Base-by-base conservation (phyloP, 164 flowering plant genomes). In the Magnolia changhungtana region DNA sequence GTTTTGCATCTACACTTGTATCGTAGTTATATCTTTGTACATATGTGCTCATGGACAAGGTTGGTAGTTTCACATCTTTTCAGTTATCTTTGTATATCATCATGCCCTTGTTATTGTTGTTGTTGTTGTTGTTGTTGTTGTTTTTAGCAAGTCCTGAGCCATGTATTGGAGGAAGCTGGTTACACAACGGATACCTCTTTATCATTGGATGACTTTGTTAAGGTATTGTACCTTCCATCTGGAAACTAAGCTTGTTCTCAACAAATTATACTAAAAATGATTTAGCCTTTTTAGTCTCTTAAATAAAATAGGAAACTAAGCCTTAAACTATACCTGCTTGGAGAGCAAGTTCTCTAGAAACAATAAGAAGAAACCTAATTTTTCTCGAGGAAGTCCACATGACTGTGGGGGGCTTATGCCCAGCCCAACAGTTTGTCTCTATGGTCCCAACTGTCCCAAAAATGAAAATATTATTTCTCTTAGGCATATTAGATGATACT, bases 91-190 rank as follows among this genome's bases (percentile, higher is more conserved):
- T 37, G 45, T 37, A 37, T 37, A 37, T 37, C 45, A 37, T 37
- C 45, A 4, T 61, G 1, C 19, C 18, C 20, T 61, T 18, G 18
- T 8, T 61, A 6, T 19, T 8, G 20, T 24, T 24, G 1, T 67
- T 37, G 9, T 72, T 52, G 4, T 59, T 20, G 21, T 76, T 21
- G 20, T 27, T 69, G 4, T 71, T 69, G 7, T 45, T 3, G 61
- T 18, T 80, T 85, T 79, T 80, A 94, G 96, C 78, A 86, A 86
- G 93, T 92, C 51, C 77, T 92, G 83, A 83, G 75, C 81, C 89
- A 86, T 78, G 86, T 94, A 18, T 75, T 91, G 86, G 80, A 84
- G 69, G 98, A 95, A 83, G 90, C 95, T 64, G 97, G 97, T 74
- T 91, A 89, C 80, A 72, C 91, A 61, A 87, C 71, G 63, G 89